Evolutionary conservation across 2,329 filamentous ascomycete species (phyloP).

Genomic region (Trichoderma brevicompactum): DNA sequence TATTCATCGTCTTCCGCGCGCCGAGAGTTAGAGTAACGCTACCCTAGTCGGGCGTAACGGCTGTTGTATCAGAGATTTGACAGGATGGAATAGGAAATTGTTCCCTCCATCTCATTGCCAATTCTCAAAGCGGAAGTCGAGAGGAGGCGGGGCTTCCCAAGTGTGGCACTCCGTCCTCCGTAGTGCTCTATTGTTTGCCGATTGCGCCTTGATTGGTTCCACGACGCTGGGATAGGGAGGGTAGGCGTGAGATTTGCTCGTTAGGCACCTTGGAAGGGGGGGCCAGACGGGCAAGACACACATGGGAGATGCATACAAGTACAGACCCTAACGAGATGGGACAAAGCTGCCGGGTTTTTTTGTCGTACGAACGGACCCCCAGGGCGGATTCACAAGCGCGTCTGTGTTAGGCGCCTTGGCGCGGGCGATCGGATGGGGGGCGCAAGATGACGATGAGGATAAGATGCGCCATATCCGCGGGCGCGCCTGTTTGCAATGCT

Average conservation of each 20-base stretch:
- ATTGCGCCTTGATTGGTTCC: slow-evolving; percentile 21
- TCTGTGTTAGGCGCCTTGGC: slow-evolving; percentile 22
- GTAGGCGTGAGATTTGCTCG: slow-evolving; percentile 21
- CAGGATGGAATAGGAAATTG: neutral
- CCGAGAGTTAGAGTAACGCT: neutral
- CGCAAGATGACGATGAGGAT: slow-evolving; percentile 8
- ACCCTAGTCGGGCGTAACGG: neutral
- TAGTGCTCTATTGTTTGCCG: neutral
- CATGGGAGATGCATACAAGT: slow-evolving; percentile 18
- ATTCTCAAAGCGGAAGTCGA: neutral
- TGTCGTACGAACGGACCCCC: neutral
- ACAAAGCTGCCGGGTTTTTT: neutral
- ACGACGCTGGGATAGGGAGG: slow-evolving; percentile 19
- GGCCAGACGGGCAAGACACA: slow-evolving; percentile 1
- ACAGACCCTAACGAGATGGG: neutral
- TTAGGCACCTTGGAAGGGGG: neutral
- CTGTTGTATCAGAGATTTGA: neutral
- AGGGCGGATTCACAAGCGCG: slow-evolving; percentile 24
- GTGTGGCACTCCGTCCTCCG: neutral
- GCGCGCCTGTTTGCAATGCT: slow-evolving; percentile 5
- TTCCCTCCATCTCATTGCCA: neutral
- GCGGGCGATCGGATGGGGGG: slow-evolving; percentile 24
- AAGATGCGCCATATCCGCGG: slow-evolving; percentile 14
- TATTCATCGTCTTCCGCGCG: slow-evolving; percentile 2
- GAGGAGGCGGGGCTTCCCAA: neutral